Percentiles rank a stretch among this genome's conserved stretches.
phyloP scores from a whole-genome alignment of 179 eudicot genomes.

The Amaranthus tricolor region DNA sequence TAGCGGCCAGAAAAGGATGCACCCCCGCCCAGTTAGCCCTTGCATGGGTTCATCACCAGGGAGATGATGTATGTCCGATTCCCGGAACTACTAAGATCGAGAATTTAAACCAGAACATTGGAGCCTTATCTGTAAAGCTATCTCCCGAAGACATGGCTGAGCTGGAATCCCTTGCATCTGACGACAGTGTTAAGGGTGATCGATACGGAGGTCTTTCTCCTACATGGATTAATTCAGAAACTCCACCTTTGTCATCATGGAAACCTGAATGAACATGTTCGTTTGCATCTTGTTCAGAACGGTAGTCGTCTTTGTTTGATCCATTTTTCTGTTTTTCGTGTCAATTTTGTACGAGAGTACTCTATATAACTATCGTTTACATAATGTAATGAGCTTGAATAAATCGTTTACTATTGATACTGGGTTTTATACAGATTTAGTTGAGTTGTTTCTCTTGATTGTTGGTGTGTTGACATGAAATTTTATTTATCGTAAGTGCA shows the following conservation, averaged over 20 bases:
- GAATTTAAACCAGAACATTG: slow-evolving; percentile 41
- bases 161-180: slow-evolving; percentile 34
- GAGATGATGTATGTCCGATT: slow-evolving; percentile 46
- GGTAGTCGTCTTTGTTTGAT: too few species aligned
- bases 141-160: slow-evolving; percentile 41
- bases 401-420: too few species aligned
- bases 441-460: too few species aligned
- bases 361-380: too few species aligned
- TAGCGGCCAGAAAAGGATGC: slow-evolving; percentile 49
- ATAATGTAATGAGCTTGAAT: too few species aligned
- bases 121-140: slow-evolving; percentile 40
- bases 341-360: too few species aligned
- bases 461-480: too few species aligned
- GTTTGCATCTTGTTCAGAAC: too few species aligned
- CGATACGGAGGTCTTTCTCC: background rate
- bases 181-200: slow-evolving; percentile 23
- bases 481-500: too few species aligned
- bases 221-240: slow-evolving; percentile 32
- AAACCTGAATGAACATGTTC: slow-evolving; percentile 13
- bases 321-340: too few species aligned
- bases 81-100: slow-evolving; percentile 46
- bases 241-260: slow-evolving; percentile 36
- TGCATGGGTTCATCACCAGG: slow-evolving; percentile 49
- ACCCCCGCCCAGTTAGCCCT: slow-evolving; percentile 47
- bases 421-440: too few species aligned